Evolutionary conservation across 2,329 filamentous ascomycete species (phyloP).

Genomic region (Alternaria conjuncta): DNA sequence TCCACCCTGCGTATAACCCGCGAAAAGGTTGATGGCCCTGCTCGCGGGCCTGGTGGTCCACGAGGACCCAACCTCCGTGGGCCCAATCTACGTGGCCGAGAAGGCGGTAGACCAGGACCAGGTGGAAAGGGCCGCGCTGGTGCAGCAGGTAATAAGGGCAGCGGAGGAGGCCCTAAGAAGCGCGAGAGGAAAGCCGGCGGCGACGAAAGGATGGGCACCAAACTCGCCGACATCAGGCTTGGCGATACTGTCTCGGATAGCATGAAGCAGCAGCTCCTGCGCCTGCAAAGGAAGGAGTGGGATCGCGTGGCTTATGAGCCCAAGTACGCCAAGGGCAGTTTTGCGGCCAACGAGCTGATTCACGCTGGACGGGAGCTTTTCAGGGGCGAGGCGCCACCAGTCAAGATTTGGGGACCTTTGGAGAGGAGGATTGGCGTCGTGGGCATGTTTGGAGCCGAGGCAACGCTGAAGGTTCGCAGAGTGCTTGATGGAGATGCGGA

Average conservation of each 20-base stretch:
- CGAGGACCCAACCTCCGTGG: constrained; percentile 16
- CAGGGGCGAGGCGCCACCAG: constrained; percentile 37
- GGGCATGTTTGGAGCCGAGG: constrained; percentile 43
- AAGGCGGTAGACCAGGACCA: constrained; percentile 12
- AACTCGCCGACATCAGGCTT: constrained; percentile 12
- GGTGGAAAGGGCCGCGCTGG: constrained; percentile 5
- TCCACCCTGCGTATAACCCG: constrained; percentile 28
- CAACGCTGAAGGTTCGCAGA: constrained; percentile 30
- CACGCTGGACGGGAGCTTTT: constrained; percentile 41
- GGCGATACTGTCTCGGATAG: constrained; percentile 32
- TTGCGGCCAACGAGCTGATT: constrained; percentile 40
- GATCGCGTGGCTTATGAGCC: constrained; percentile 44
- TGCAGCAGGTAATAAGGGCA: constrained; percentile 5
- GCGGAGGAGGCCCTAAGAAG: constrained; percentile 27
- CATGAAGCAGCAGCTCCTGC: constrained; percentile 42
- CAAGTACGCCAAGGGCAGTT: constrained; percentile 43
- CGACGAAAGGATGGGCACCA: constrained; percentile 3
- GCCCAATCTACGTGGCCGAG: constrained; percentile 36
- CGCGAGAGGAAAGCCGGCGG: constrained; percentile 22
- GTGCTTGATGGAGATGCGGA: constrained; percentile 29
- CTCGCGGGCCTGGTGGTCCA: constrained; percentile 5
- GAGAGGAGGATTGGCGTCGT: constrained; percentile 42
- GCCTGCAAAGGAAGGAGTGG: constrained; percentile 46
- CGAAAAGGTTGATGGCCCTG: constrained; percentile 12
- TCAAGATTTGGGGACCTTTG: constrained; percentile 38